phyloP scores from a whole-genome alignment of 139 green algal species.

The Chara braunii region DNA sequence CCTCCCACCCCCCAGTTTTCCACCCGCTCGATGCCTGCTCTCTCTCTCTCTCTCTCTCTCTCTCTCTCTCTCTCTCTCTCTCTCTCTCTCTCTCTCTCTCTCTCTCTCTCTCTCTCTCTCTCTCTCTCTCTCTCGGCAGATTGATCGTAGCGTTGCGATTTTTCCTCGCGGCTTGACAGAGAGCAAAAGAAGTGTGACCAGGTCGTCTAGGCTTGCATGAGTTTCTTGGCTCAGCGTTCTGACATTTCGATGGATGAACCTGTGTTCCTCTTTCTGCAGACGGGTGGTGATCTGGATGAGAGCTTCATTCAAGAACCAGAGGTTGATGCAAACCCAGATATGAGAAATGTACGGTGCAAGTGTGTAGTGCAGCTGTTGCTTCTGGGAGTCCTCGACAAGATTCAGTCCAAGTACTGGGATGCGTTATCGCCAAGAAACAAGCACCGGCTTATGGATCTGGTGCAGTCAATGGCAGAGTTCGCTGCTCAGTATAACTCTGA shows the following conservation, averaged over 20 bases:
- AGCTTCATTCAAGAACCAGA: neutral
- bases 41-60: no score
- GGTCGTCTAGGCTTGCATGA: neutral
- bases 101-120: no score
- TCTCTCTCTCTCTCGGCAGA: no score
- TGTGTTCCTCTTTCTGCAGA: neutral
- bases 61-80: no score
- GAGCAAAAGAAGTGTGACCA: neutral
- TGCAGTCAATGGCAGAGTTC: slow-evolving; percentile 19
- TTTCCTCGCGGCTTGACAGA: neutral
- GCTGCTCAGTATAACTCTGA: slow-evolving; percentile 29
- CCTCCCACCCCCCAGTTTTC: no score
- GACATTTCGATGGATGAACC: neutral
- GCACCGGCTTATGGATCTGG: slow-evolving; percentile 12
- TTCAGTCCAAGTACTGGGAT: slow-evolving; percentile 37
- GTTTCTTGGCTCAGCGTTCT: slow-evolving; percentile 1
- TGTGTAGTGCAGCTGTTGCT: slow-evolving; percentile 34
- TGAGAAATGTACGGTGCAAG: slow-evolving; percentile 12
- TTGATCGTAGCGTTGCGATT: no score
- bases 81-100: no score
- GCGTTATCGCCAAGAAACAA: slow-evolving; percentile 10
- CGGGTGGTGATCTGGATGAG: neutral
- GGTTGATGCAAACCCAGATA: neutral
- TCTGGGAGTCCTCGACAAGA: slow-evolving; percentile 6
- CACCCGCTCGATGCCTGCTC: no score